Percentiles rank a stretch among this genome's conserved stretches.
Evolutionary conservation across 805 yeast genomes (phyloP).

Genomic region (Wickerhamomyces bisporus): DNA sequence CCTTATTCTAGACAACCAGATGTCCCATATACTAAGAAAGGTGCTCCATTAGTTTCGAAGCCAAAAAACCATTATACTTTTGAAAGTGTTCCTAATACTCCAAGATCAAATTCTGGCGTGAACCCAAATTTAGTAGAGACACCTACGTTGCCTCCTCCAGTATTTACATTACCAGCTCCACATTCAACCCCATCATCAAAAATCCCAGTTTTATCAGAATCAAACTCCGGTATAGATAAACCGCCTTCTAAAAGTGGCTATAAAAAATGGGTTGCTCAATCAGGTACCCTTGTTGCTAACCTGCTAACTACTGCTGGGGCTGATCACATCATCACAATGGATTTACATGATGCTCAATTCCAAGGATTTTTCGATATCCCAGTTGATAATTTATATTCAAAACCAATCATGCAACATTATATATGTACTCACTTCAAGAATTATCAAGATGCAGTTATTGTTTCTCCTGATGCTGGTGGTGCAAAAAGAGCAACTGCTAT

Average conservation of each 20-base stretch:
- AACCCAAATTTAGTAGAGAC: constrained; percentile 3
- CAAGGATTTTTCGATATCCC: constrained; percentile 97
- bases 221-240: constrained; percentile 27
- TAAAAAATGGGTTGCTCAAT: constrained; percentile 93
- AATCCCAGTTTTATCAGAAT: constrained; percentile 26
- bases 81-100: constrained; percentile 49
- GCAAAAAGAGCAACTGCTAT: constrained; percentile 94
- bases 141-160: neutral
- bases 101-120: constrained; percentile 24
- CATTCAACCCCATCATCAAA: constrained; percentile 17
- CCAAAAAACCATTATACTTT: constrained; percentile 34
- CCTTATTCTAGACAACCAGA: constrained; percentile 97
- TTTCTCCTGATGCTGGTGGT: constrained; percentile 98
- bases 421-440: constrained; percentile 74
- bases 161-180: constrained; percentile 13
- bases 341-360: constrained; percentile 94
- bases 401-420: constrained; percentile 82
- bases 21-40: constrained; percentile 72
- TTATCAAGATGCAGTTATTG: constrained; percentile 80
- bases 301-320: constrained; percentile 90
- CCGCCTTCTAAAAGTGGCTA: constrained; percentile 53
- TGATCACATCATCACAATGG: constrained; percentile 96
- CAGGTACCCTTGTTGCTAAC: constrained; percentile 88
- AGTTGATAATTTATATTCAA: constrained; percentile 87
- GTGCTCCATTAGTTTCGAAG: constrained; percentile 56